Percentiles rank a stretch among this genome's conserved stretches.
These are phyloP conservation scores for Tolypocladium amazonense DNA, from an alignment of 2,329 filamentous ascomycete genomes.

Conservation along the genomic window DNA sequence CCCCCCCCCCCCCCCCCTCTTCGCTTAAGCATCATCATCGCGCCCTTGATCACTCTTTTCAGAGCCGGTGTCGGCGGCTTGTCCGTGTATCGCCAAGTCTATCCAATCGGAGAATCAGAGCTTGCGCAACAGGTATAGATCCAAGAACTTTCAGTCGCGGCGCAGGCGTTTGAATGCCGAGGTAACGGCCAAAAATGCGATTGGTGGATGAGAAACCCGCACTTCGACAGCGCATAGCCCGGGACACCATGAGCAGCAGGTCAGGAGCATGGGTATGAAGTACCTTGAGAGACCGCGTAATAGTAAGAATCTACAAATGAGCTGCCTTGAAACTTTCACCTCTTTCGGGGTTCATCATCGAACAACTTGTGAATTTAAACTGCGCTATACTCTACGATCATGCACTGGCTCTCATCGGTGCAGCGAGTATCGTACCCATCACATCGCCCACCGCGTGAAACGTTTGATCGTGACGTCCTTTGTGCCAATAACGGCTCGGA, in stretches of 20 bases:
- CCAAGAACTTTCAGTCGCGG: neutral
- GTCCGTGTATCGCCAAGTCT: too few species aligned
- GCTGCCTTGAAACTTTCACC: neutral
- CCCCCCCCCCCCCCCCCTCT: too few species aligned
- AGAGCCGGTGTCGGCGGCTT: too few species aligned
- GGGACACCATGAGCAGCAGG: neutral
- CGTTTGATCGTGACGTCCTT: neutral
- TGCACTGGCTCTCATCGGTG: neutral
- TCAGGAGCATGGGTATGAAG: too few species aligned
- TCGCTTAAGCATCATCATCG: too few species aligned
- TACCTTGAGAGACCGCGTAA: too few species aligned
- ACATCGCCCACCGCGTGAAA: neutral
- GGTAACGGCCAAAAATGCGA: neutral
- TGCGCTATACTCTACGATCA: neutral
- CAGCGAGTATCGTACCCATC: neutral
- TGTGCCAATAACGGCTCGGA: neutral
- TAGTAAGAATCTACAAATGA: too few species aligned
- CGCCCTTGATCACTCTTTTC: too few species aligned
- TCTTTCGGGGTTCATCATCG: neutral
- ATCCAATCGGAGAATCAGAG: too few species aligned
- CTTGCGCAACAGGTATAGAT: constrained; percentile 23
- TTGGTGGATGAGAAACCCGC: neutral
- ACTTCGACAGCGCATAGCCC: neutral
- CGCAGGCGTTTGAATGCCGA: neutral
- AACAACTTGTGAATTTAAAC: neutral